phyloP scores from a whole-genome alignment of 164 flowering plant species.

The Magnolia kwangsiensis region DNA sequence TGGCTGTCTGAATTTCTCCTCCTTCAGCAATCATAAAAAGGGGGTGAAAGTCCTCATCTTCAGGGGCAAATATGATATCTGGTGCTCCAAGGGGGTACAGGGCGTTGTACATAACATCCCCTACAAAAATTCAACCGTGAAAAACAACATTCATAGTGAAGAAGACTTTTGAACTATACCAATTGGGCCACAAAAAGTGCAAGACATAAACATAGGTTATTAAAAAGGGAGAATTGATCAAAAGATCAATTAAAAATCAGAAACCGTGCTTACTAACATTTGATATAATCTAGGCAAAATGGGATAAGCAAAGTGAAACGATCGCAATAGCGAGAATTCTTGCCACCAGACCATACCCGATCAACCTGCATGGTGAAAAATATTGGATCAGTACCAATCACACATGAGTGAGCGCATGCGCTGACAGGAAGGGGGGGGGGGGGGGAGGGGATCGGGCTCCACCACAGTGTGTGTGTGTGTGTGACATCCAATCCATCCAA shows the following conservation, averaged over 20 bases:
- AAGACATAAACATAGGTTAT: not conserved
- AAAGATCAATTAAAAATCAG: not conserved
- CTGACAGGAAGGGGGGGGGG: not conserved
- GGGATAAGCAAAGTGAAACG: slow-evolving; percentile 76
- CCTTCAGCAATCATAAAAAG: slow-evolving; percentile 30
- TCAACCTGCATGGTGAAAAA: slow-evolving; percentile 51
- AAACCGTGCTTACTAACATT: slow-evolving; percentile 41
- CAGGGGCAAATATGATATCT: slow-evolving; percentile 74
- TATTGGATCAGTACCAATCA: not conserved
- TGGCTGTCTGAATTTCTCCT: slow-evolving; percentile 22
- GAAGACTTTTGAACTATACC: not conserved
- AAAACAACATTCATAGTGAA: not conserved
- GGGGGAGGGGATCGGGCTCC: no score
- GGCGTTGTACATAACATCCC: slow-evolving; percentile 84
- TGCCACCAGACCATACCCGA: slow-evolving; percentile 74
- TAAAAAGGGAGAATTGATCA: not conserved
- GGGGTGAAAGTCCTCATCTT: slow-evolving; percentile 66
- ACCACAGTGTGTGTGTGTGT: no score
- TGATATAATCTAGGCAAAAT: slow-evolving; percentile 65
- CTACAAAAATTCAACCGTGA: slow-evolving; percentile 24
- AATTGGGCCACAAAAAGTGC: not conserved
- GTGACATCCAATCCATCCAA: no score
- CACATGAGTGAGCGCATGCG: no score
- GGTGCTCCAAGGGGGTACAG: slow-evolving; percentile 66
- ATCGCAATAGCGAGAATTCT: slow-evolving; percentile 41